phyloP scores from a whole-genome alignment of 2,329 filamentous ascomycete species.

The Aspergillus novoparasiticus region DNA sequence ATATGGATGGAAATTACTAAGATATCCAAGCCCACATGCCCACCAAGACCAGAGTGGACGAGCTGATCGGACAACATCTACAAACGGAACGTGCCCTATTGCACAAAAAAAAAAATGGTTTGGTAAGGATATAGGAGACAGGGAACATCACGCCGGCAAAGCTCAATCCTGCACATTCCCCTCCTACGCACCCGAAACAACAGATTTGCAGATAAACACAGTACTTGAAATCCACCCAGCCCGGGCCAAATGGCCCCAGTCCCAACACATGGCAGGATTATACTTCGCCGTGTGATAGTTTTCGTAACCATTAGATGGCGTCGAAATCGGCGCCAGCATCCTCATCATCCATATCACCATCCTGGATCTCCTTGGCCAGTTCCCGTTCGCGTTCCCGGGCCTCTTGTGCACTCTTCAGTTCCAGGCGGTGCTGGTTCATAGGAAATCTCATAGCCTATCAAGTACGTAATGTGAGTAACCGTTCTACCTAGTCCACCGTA shows the following conservation, averaged over 20 bases:
- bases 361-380: slow-evolving; percentile 98
- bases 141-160: slow-evolving; percentile 28
- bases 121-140: slow-evolving; percentile 29
- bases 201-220: slow-evolving; percentile 31
- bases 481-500: neutral
- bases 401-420: slow-evolving; percentile 97
- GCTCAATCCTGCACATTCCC: slow-evolving; percentile 29
- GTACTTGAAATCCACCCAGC: slow-evolving; percentile 22
- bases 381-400: slow-evolving; percentile 95
- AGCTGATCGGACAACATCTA: slow-evolving; percentile 16
- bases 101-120: slow-evolving; percentile 24
- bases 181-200: slow-evolving; percentile 31
- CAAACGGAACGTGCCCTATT: slow-evolving; percentile 16
- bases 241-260: neutral
- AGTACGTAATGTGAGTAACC: slow-evolving; percentile 29
- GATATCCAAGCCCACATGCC: slow-evolving; percentile 9
- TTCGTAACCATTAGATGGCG: slow-evolving; percentile 68
- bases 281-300: slow-evolving; percentile 24
- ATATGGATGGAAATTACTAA: slow-evolving; percentile 18
- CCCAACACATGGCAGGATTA: slow-evolving; percentile 18
- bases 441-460: slow-evolving; percentile 92
- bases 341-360: slow-evolving; percentile 94
- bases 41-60: slow-evolving; percentile 13
- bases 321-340: slow-evolving; percentile 96
- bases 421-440: slow-evolving; percentile 97